Conservation (phyloP, 352 stramenopile genomes). For the Phytopythium mirpurense region DNA sequence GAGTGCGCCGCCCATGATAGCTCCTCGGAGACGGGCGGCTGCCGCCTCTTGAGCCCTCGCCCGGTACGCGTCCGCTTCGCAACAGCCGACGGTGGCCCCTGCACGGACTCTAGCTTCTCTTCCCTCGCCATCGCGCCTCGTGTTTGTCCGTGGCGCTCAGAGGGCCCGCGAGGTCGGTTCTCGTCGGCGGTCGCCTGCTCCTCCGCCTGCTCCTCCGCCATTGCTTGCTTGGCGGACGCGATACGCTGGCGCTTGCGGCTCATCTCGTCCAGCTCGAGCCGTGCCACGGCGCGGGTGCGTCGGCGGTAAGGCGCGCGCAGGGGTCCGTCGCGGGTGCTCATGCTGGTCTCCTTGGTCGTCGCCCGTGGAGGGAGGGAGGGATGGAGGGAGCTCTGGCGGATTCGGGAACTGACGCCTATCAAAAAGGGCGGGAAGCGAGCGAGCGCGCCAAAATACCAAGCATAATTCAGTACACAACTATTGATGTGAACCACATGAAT, state of each 20-base stretch:
- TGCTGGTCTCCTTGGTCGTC: too few species aligned
- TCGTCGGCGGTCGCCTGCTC: not conserved
- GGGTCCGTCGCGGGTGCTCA: too few species aligned
- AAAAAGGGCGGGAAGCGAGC: not conserved
- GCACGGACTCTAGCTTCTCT: not conserved
- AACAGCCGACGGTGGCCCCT: not conserved
- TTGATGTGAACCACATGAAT: not conserved
- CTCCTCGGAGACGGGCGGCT: not conserved
- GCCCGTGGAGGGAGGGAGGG: too few species aligned
- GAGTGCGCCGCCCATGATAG: slow-evolving; percentile 2
- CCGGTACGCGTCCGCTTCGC: not conserved
- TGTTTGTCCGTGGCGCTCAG: too few species aligned
- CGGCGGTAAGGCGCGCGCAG: slow-evolving; percentile 10
- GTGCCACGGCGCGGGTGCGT: slow-evolving; percentile 27
- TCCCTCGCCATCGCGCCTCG: not conserved
- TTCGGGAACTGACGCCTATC: not conserved
- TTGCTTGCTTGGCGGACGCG: slow-evolving; percentile 6
- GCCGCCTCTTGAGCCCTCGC: not conserved
- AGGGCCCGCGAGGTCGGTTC: too few species aligned
- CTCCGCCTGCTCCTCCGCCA: not conserved
- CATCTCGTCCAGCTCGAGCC: slow-evolving; percentile 20
- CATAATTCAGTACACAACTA: not conserved
- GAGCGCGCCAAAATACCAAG: not conserved
- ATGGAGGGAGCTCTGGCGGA: too few species aligned
- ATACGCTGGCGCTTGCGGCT: slow-evolving; percentile 21